A percentile compares a stretch with the other conserved stretches of the same genome.
These are phyloP conservation scores for Prunus dulcis DNA, from an alignment of 306 rosid species.

Conservation along the genomic window DNA sequence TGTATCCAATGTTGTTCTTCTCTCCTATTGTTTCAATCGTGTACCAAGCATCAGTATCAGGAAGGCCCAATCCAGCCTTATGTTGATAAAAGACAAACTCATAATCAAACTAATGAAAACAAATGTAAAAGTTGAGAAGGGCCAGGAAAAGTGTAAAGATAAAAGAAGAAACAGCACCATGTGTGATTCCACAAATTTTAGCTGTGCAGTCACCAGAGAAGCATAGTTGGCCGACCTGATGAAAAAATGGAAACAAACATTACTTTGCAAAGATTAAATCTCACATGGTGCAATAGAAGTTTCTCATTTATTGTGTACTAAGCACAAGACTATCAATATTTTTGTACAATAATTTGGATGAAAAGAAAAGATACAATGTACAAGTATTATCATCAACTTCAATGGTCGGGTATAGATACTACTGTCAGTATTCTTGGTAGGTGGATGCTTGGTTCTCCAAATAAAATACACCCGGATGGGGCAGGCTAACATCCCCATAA, in stretches of 20 bases:
- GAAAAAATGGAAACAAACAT: conserved; percentile 22
- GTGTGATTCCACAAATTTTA: conserved; percentile 75
- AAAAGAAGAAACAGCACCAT: conserved; percentile 60
- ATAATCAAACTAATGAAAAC: conserved; percentile 5
- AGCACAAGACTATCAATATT: background rate
- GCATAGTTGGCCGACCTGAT: conserved; percentile 86
- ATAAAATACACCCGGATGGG: background rate
- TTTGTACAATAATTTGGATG: background rate
- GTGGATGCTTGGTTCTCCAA: background rate
- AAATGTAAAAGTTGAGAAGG: background rate
- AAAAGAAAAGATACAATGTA: no score
- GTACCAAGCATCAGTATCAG: conserved; percentile 92
- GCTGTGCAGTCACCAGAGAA: conserved; percentile 83
- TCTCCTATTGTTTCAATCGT: conserved; percentile 92
- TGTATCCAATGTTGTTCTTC: conserved; percentile 85
- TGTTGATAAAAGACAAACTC: conserved; percentile 19
- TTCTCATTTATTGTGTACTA: background rate
- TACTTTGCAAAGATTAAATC: conserved; percentile 2
- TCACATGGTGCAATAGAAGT: conserved; percentile 4
- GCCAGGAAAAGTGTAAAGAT: conserved; percentile 11
- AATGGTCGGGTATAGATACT: no score
- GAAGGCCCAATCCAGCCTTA: conserved; percentile 97
- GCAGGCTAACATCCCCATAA: background rate
- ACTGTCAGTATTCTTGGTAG: no score
- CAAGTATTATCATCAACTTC: no score